phyloP scores from a whole-genome alignment of 2,329 filamentous ascomycete species.

The Botrytis byssoidea region DNA sequence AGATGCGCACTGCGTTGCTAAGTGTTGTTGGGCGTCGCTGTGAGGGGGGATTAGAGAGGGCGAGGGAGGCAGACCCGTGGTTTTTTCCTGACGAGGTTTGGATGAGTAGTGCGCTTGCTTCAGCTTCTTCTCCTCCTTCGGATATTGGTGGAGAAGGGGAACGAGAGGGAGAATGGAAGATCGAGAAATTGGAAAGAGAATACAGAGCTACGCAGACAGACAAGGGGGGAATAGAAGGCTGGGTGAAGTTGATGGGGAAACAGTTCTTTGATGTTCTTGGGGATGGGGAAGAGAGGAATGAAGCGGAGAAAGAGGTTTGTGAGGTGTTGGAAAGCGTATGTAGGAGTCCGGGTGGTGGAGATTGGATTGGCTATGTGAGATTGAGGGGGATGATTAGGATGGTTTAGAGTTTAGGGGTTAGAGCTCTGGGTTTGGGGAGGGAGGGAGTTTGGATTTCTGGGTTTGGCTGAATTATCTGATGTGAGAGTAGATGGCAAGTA shows the following conservation, averaged over 20 bases:
- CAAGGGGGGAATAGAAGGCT: constrained; percentile 60
- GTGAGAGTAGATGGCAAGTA: background rate
- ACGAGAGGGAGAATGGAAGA: constrained; percentile 27
- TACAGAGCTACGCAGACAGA: constrained; percentile 63
- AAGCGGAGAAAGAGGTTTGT: constrained; percentile 52
- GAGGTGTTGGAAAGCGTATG: constrained; percentile 56
- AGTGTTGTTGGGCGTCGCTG: constrained; percentile 51
- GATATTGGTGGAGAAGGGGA: background rate
- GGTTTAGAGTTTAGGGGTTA: constrained; percentile 20
- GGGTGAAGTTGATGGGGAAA: constrained; percentile 63
- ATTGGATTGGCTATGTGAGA: constrained; percentile 55
- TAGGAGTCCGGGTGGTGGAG: constrained; percentile 55
- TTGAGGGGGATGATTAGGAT: constrained; percentile 50
- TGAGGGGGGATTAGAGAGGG: constrained; percentile 44
- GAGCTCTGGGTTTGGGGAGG: background rate
- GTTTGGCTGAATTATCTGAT: background rate
- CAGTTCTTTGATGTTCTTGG: constrained; percentile 54
- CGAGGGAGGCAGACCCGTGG: constrained; percentile 59
- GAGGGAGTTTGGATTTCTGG: no score
- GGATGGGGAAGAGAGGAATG: constrained; percentile 47
- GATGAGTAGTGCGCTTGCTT: constrained; percentile 44
- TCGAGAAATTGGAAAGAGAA: constrained; percentile 57
- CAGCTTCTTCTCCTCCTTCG: background rate
- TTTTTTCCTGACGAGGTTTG: constrained; percentile 68
- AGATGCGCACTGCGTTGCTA: constrained; percentile 59